Evolutionary conservation across 345 rosid species (phyloP), one percentile per base, ranked within the genome.

Genomic region (Eucalyptus brandiana): DNA sequence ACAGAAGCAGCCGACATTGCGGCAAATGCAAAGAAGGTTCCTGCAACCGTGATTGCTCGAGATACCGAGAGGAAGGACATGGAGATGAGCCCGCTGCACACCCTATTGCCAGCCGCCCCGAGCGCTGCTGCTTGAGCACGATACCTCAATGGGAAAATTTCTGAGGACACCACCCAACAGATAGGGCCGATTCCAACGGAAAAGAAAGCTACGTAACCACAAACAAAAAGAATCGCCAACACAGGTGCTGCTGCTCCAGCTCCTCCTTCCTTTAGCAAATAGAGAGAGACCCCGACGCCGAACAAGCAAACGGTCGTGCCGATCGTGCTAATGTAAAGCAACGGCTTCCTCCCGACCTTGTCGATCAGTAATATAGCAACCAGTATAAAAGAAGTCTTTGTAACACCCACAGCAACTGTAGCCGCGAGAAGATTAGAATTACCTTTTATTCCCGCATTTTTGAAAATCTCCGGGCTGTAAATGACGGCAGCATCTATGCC

Each of bases 401-500:
- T 91, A 87, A 95, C 89, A 42, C 99, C 98, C 50, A 96, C 97
- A 15, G 98, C 96, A 80, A 96, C 95, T 15, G 98, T 96, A 23
- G 96, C 96, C 19, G 96, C 96, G 1, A 96, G 96, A 87, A 94
- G 93, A 88, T 92, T 94, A 37, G 97, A 88, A n/a, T 95, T 91
- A 88, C 91, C 90, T 92, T 91, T 51, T 56, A 95, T 91, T 80
- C 99, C 98, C 9, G 99, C 97, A 28, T 67, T 92, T 88, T 93
- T 90, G 56, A 96, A 92, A 88, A 96, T 96, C 91, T 93, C 96
- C 4, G 98, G 99, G 92, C 98, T 94, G 91, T 96, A 96, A 92
- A 95, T 95, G 53, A 96, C 98, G 5, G 94, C 93, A 26, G 98
- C 97, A 89, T 96, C 97, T 19, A 93, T 93, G 32, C 98, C 98